Evolutionary conservation across 352 stramenopile species (phyloP), one percentile per base, ranked within the genome.

Genomic region (Globisporangium polare): DNA sequence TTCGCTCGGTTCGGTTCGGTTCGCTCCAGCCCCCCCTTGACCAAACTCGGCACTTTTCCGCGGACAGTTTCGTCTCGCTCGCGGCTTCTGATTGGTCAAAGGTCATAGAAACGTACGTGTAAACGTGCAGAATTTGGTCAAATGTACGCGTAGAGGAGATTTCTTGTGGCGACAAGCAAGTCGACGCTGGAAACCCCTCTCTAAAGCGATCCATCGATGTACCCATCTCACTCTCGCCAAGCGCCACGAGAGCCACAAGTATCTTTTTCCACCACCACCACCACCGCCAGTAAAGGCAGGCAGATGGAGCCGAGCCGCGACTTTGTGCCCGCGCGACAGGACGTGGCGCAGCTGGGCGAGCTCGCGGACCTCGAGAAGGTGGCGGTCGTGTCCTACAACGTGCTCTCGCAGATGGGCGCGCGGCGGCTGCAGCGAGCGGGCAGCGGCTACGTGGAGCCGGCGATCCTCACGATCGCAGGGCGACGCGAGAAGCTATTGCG

Each of bases 401-500:
- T 95, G 22, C 72, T 96, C 35, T 89, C 85, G 31, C 83, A 94
- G 68, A 83, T 89, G 69, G 84, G 89, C 5, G 81, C 80, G 20
- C 66, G 77, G 3, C 63, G 72, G 26, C 61, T 86, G 57, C 75
- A 82, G 27, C 72, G 77, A 10, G 63, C 70, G 24, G 71, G 80
- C 41, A 77, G 72, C 22, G 66, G 66, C 15, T 89, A 88, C 62
- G 84, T 89, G 13, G 70, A 73, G 20, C 18, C 60, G 0, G 65
- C 72, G 10, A 60, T 92, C 17, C 63, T 92, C 2, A 90, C 77
- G 54, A 90, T 82, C 58, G 53, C 69, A 29, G 69, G 73, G 4
- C 71, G 88, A 5, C 63, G 84, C 46, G 71, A 94, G 35, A 62
- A 71, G 18, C 60, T 97, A 2, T 60, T 92, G 17, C 45, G 65